A percentile compares a stretch with the other conserved stretches of the same genome.
Conservation (phyloP, 768 basidiomycete species). For the Dentipellis fragilis region DNA sequence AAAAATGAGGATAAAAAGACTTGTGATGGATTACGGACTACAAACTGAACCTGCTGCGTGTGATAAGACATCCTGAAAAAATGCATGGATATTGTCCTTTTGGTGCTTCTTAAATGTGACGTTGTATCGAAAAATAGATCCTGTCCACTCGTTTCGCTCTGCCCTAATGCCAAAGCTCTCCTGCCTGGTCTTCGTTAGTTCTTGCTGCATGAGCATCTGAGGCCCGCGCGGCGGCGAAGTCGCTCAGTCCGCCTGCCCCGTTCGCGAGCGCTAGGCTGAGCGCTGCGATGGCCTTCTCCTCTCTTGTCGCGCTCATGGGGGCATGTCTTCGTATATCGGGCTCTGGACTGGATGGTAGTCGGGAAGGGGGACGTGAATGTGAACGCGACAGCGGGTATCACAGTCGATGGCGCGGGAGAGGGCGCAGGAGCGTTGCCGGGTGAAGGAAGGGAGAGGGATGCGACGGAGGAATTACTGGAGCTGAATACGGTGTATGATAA, state of each 20-base stretch:
- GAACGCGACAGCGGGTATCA: neutral
- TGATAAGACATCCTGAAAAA: too few species aligned
- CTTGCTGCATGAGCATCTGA: constrained; percentile 17
- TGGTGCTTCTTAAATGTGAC: too few species aligned
- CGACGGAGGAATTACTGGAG: constrained; percentile 30
- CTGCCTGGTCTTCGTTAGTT: constrained; percentile 34
- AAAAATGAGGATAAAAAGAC: too few species aligned
- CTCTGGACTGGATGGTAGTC: too few species aligned
- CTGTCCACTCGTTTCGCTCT: too few species aligned
- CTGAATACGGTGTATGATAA: constrained; percentile 26
- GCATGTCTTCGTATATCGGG: neutral
- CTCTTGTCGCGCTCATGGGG: constrained; percentile 26
- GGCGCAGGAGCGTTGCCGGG: neutral
- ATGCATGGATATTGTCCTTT: too few species aligned
- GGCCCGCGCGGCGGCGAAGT: constrained; percentile 40
- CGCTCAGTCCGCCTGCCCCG: constrained; percentile 49
- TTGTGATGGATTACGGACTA: neutral
- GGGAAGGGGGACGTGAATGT: neutral
- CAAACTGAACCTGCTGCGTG: too few species aligned
- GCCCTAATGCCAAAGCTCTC: constrained; percentile 48
- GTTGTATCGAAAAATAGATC: too few species aligned
- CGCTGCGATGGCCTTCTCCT: constrained; percentile 53
- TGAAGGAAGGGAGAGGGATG: constrained; percentile 24
- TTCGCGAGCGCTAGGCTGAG: constrained; percentile 52
- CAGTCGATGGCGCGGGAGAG: constrained; percentile 4